Evolutionary conservation across 129 eudicot species (phyloP).

Genomic region (Apium graveolens): DNA sequence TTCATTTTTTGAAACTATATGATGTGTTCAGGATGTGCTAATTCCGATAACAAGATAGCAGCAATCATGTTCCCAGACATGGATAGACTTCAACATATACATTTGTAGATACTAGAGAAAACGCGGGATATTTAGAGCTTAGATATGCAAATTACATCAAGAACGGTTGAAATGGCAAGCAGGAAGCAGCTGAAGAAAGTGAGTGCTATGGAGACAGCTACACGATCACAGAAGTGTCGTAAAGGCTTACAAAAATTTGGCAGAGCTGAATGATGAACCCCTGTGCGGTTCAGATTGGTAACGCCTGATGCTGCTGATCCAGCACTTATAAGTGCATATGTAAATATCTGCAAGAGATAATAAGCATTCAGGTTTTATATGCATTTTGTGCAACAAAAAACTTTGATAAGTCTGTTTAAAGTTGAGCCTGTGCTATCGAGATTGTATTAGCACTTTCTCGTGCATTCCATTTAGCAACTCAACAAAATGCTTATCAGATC

Average conservation of each 20-base stretch:
- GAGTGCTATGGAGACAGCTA: slow-evolving; percentile 70
- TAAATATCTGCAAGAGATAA: slow-evolving; percentile 43
- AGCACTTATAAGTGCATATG: slow-evolving; percentile 78
- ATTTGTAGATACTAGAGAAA: not conserved
- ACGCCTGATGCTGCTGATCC: slow-evolving; percentile 96
- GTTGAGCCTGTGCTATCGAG: not conserved
- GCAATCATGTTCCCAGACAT: too few relatives aligned
- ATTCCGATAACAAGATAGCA: too few relatives aligned
- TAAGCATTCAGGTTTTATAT: not conserved
- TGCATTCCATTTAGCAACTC: not conserved
- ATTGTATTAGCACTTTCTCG: not conserved
- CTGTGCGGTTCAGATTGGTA: slow-evolving; percentile 72
- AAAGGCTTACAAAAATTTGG: slow-evolving; percentile 89
- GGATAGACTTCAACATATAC: too few relatives aligned
- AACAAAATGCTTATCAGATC: not conserved
- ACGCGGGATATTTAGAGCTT: slow-evolving; percentile 11
- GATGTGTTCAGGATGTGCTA: too few relatives aligned
- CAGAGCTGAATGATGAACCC: slow-evolving; percentile 70
- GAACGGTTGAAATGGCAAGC: slow-evolving; percentile 55
- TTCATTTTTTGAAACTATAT: too few relatives aligned
- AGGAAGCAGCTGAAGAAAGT: slow-evolving; percentile 70
- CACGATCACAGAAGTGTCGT: slow-evolving; percentile 64
- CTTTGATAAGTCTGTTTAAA: too few relatives aligned
- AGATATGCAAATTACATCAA: slow-evolving; percentile 73
- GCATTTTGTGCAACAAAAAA: not conserved